Percentiles rank a stretch among this genome's conserved stretches.
Conservation (phyloP, 805 yeast species). For the Pichia gijzeniarum region DNA sequence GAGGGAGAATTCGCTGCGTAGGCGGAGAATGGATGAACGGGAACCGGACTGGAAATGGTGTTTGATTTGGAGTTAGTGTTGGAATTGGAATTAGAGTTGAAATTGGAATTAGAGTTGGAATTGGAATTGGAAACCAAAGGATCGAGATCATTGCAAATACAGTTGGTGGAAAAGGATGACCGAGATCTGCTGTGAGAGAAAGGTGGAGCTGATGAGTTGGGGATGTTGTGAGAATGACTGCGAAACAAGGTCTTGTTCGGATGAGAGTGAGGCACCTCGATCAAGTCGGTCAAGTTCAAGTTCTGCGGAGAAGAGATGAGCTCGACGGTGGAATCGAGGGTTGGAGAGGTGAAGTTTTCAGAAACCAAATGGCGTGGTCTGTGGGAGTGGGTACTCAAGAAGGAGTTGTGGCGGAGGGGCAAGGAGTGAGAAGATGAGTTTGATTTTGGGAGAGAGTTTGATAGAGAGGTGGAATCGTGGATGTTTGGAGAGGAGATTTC, state of each 20-base stretch:
- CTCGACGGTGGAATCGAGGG: constrained; percentile 70
- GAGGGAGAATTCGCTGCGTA: not conserved
- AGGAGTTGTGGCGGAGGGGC: not conserved
- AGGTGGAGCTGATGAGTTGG: constrained; percentile 5
- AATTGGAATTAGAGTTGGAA: too few relatives aligned
- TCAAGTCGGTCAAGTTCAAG: constrained; percentile 65
- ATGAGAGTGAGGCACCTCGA: constrained; percentile 30
- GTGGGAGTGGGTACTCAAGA: too few relatives aligned
- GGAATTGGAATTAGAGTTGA: too few relatives aligned
- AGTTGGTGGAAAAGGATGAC: not conserved
- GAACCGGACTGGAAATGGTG: too few relatives aligned
- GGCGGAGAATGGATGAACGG: too few relatives aligned
- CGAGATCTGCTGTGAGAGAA: constrained; percentile 5
- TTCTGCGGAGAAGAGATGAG: constrained; percentile 51
- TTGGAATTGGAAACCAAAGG: too few relatives aligned
- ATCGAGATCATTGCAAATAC: not conserved
- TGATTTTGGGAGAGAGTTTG: not conserved
- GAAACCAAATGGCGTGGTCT: constrained; percentile 29
- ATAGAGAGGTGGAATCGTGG: not conserved
- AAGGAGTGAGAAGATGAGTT: not conserved
- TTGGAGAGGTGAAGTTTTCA: constrained; percentile 76
- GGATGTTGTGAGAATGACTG: constrained; percentile 2
- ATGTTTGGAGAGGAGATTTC: not conserved
- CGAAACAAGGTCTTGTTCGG: constrained; percentile 8
- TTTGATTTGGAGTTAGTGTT: too few relatives aligned